phyloP scores from a whole-genome alignment of 116 monocot species.

The Iris pallida region DNA sequence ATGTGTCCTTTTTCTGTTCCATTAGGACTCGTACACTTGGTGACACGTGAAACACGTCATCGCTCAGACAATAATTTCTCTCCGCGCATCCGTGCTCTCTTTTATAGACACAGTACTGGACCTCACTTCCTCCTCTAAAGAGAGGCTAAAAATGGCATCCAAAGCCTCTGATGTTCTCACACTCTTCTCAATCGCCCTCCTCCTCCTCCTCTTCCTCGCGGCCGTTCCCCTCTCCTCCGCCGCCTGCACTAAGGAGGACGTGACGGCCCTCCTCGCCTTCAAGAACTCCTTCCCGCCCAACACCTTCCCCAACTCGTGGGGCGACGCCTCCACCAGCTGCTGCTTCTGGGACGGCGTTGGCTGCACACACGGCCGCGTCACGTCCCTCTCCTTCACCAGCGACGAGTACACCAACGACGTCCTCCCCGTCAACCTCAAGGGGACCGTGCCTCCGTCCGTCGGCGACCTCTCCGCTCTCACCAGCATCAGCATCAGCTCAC shows the following conservation, averaged over 20 bases:
- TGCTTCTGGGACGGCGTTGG: neutral
- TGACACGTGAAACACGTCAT: too few relatives aligned
- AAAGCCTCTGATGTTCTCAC: too few relatives aligned
- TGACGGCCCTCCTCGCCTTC: neutral
- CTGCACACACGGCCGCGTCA: neutral
- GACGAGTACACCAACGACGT: neutral
- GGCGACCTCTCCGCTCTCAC: conserved; percentile 10
- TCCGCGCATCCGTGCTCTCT: too few relatives aligned
- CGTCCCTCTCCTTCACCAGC: neutral
- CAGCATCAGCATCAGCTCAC: neutral
- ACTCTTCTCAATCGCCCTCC: neutral
- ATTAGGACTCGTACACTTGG: too few relatives aligned
- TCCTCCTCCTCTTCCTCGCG: neutral
- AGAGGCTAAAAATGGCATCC: too few relatives aligned
- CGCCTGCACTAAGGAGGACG: neutral
- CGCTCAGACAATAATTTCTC: too few relatives aligned
- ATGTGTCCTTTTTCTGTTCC: too few relatives aligned
- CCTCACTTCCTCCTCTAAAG: too few relatives aligned
- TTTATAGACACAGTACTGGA: too few relatives aligned
- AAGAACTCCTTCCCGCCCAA: neutral
- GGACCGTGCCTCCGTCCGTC: conserved; percentile 13
- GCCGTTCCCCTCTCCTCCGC: neutral
- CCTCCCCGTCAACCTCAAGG: neutral
- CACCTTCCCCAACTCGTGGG: neutral
- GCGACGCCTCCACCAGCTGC: neutral